Evolutionary conservation across 306 rosid genomes (phyloP).

Genomic region (Trichosanthes truncata): DNA sequence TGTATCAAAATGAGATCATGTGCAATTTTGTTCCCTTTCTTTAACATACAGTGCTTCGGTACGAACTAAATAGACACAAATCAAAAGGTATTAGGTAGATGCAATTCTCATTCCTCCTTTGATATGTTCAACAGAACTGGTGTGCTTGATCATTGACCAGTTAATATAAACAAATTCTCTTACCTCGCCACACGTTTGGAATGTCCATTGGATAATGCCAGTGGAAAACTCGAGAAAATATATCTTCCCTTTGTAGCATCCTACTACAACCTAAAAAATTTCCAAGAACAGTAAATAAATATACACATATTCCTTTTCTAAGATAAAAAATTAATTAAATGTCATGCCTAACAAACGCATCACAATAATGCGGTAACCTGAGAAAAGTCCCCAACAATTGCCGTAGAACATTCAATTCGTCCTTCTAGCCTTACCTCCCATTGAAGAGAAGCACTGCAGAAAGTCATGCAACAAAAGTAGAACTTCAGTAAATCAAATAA

Average conservation of each 20-base stretch:
- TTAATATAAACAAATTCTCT: constrained; percentile 4
- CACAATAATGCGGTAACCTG: constrained; percentile 43
- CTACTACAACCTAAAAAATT: constrained; percentile 69
- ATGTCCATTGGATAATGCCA: constrained; percentile 68
- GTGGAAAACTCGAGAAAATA: constrained; percentile 63
- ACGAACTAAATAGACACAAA: neutral
- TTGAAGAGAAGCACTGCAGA: constrained; percentile 73
- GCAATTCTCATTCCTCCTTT: neutral
- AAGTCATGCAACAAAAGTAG: constrained; percentile 30
- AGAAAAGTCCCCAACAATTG: constrained; percentile 61
- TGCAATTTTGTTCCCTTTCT: neutral
- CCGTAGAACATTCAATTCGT: constrained; percentile 79
- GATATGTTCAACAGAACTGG: neutral
- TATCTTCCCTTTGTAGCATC: constrained; percentile 80
- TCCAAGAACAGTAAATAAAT: neutral
- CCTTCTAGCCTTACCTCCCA: constrained; percentile 85
- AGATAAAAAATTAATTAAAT: neutral
- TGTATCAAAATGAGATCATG: neutral
- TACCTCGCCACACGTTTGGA: constrained; percentile 88
- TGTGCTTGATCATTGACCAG: neutral
- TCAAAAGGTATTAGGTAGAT: neutral
- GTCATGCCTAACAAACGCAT: neutral
- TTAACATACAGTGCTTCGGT: neutral
- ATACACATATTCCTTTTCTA: neutral
- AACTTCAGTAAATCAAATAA: neutral